Evolutionary conservation across 148 eudicot species (phyloP), one percentile per base, ranked within the genome.

Genomic region (Camellia japonica): DNA sequence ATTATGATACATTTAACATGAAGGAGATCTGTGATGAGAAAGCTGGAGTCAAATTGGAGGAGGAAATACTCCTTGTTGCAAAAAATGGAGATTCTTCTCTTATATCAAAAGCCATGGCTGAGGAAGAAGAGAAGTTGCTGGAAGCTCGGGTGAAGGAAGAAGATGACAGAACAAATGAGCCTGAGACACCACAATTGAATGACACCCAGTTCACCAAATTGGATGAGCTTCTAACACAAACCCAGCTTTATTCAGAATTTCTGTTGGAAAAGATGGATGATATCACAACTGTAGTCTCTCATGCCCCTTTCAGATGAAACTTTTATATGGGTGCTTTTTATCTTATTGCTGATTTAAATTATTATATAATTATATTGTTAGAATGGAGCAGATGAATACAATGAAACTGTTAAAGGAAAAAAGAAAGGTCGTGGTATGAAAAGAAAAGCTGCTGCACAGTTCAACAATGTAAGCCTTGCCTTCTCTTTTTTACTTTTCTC

Each of bases 191-290:
- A 47, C 42, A 81, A 49, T 68, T 97, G 80, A 87, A 91, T 86
- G 95, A 91, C 78, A 80, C 80, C 56, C 98, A 97, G 81, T 97
- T 92, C 74, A 89, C 87, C 13, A 97, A 97, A 86, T 78, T 97
- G 30, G 99, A 97, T 74, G 95, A 94, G 87, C 94, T 97, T 56
- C 83, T 97, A 30, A 94, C 93, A 30, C 97, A 91, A 80, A 92
- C 99, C 6, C 94, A 97, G 79, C 93, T 92, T 14, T 97, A 89
- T 85, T 88, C 97, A 0, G 91, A 97, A 84, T 97, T 97, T 86
- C 79, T 97, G 72, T 83, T 97, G 80, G 98, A 97, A 78, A 97
- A 94, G 84, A 97, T 97, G 99, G 94, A 97, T 70, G 91, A 89
- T 81, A 97, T 97, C 68, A 92, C 95, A 5, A 75, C n/a, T 66